Evolutionary conservation across 805 yeast genomes (phyloP).

Genomic region (Candida montana): DNA sequence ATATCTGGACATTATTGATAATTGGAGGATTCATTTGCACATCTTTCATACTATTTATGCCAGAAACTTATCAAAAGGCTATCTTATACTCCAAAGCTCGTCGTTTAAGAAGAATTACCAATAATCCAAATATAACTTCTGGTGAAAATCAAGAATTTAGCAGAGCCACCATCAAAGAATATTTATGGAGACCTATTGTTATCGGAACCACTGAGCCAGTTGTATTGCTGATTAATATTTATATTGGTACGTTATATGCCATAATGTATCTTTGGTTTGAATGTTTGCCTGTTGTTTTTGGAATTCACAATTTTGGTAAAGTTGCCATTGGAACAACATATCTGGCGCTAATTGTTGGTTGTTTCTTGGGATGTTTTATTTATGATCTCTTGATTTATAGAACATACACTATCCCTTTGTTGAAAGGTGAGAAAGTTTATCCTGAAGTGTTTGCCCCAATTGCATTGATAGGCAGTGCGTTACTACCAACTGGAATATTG

Average conservation of each 20-base stretch:
- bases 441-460: constrained; percentile 42
- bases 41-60: constrained; percentile 35
- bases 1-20: constrained; percentile 46
- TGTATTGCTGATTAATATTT: constrained; percentile 46
- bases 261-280: constrained; percentile 53
- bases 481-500: constrained; percentile 39
- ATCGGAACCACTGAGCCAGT: constrained; percentile 51
- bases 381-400: constrained; percentile 23
- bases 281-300: constrained; percentile 55
- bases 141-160: constrained; percentile 25
- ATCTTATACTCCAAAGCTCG: constrained; percentile 43
- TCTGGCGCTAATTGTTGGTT: constrained; percentile 43
- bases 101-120: constrained; percentile 44
- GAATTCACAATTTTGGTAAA: constrained; percentile 39
- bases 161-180: constrained; percentile 24
- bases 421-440: constrained; percentile 24
- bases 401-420: constrained; percentile 24
- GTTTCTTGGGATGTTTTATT: constrained; percentile 31
- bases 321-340: constrained; percentile 45
- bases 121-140: constrained; percentile 38
- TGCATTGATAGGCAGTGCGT: constrained; percentile 36
- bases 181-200: constrained; percentile 44
- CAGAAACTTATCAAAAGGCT: constrained; percentile 44
- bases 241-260: constrained; percentile 49
- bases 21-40: constrained; percentile 34